These are phyloP conservation scores for Erythrobasidium hasegawianum DNA, from an alignment of 1,284 basidiomycete species.

Conservation along the genomic window DNA sequence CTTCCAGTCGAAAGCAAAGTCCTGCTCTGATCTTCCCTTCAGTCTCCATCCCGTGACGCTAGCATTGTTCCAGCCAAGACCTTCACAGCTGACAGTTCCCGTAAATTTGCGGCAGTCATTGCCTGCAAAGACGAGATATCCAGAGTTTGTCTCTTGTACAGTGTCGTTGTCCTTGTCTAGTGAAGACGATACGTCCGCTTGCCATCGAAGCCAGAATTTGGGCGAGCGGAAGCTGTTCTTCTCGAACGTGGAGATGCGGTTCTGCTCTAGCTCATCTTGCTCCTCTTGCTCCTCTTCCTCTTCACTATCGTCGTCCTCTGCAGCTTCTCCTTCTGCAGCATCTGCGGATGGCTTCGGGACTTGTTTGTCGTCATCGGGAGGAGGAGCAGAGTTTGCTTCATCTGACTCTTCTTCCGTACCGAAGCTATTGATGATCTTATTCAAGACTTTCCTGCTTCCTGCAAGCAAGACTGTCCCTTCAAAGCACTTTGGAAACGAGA, in stretches of 20 bases:
- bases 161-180: neutral
- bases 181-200: neutral
- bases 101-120: conserved; percentile 1
- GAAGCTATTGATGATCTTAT: neutral
- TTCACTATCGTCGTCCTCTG: neutral
- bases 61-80: conserved; percentile 7
- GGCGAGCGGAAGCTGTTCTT: conserved; percentile 21
- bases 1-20: conserved; percentile 3
- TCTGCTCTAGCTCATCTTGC: neutral
- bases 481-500: neutral
- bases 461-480: conserved; percentile 9
- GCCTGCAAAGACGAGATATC: conserved; percentile 15
- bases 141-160: conserved; percentile 1
- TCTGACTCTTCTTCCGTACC: neutral
- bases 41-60: conserved; percentile 5
- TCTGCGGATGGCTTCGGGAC: neutral
- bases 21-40: neutral
- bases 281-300: neutral
- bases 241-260: neutral
- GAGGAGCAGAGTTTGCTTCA: neutral
- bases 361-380: neutral
- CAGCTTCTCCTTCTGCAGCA: neutral
- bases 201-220: conserved; percentile 21
- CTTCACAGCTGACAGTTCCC: conserved; percentile 9
- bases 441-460: conserved; percentile 2